phyloP scores from a whole-genome alignment of 2,329 filamentous ascomycete species.

The Colletotrichum neosansevieriae region DNA sequence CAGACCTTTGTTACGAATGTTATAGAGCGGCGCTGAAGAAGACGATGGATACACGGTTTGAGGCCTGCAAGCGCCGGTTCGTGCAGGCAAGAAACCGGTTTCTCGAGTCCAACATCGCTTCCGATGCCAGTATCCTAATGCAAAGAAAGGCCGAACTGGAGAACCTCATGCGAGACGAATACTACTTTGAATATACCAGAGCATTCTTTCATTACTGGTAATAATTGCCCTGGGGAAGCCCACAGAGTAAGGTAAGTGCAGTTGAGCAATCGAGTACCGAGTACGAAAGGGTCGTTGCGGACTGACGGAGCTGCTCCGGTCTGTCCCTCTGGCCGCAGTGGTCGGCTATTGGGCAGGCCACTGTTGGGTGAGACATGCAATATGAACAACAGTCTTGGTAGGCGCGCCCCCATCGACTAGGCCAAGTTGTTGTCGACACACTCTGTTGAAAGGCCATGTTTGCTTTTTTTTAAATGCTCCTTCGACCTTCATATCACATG shows the following conservation, averaged over 20 bases:
- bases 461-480: background rate
- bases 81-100: conserved; percentile 19
- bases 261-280: background rate
- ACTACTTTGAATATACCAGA: background rate
- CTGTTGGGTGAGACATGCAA: conserved; percentile 3
- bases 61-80: conserved; percentile 21
- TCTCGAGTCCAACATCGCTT: background rate
- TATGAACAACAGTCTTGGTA: conserved; percentile 7
- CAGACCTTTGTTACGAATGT: conserved; percentile 42
- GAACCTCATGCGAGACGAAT: conserved; percentile 17
- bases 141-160: conserved; percentile 30
- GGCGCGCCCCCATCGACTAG: background rate
- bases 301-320: conserved; percentile 1
- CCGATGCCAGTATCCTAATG: conserved; percentile 12
- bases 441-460: background rate
- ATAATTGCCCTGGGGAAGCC: background rate
- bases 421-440: background rate
- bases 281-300: conserved; percentile 5
- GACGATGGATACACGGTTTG: conserved; percentile 4
- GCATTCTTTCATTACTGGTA: conserved; percentile 12
- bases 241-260: background rate
- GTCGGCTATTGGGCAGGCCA: background rate
- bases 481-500: background rate
- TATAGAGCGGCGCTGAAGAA: conserved; percentile 8
- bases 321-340: background rate